phyloP scores from a whole-genome alignment of 768 basidiomycete genomes.

The Pleurotus giganteus region DNA sequence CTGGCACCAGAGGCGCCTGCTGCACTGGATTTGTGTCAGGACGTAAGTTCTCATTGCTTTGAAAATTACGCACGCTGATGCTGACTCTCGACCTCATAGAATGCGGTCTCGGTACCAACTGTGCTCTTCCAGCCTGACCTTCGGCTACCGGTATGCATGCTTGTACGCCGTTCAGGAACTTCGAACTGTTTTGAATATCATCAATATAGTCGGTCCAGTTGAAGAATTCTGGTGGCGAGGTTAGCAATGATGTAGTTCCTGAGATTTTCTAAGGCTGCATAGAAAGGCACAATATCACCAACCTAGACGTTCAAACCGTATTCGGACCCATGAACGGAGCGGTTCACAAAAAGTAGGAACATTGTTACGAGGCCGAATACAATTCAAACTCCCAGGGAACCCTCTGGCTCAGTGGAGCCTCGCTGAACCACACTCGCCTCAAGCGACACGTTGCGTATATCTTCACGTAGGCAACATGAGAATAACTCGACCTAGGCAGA shows the following conservation, averaged over 20 bases:
- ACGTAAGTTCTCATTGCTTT: not conserved
- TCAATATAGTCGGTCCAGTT: too few relatives aligned
- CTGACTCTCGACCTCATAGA: not conserved
- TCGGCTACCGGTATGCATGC: too few relatives aligned
- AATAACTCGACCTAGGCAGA: slow-evolving; percentile 55
- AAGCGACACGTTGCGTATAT: slow-evolving; percentile 78
- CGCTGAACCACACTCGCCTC: slow-evolving; percentile 74
- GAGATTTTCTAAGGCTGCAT: too few relatives aligned
- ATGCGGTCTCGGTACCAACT: not conserved
- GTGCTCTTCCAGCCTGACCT: too few relatives aligned
- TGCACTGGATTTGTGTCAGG: not conserved
- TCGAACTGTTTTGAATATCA: too few relatives aligned
- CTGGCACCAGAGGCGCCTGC: not conserved
- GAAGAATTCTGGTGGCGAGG: too few relatives aligned
- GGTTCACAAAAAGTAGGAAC: not conserved
- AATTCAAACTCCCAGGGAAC: slow-evolving; percentile 78
- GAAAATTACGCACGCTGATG: not conserved
- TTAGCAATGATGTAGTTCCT: too few relatives aligned
- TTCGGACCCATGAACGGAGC: too few relatives aligned
- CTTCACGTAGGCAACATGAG: slow-evolving; percentile 69
- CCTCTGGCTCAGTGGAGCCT: slow-evolving; percentile 47
- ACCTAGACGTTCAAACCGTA: not conserved
- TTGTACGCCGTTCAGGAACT: too few relatives aligned
- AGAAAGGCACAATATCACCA: too few relatives aligned
- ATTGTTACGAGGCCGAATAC: slow-evolving; percentile 32